Evolutionary conservation across 495 filamentous ascomycete species (phyloP).

Genomic region (Penicillium simplicissimum): DNA sequence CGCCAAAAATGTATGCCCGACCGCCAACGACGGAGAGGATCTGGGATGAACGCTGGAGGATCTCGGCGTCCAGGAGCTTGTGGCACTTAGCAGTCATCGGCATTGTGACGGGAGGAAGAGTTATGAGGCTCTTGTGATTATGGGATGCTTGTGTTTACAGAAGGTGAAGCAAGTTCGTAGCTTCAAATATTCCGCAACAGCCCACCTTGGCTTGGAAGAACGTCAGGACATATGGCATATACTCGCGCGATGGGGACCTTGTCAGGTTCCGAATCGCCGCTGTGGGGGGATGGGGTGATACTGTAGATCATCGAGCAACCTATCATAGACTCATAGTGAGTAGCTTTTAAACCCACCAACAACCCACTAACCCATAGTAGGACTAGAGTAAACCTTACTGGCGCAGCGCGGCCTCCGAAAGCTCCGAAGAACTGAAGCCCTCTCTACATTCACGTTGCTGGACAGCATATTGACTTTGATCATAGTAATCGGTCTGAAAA

Average conservation of each 20-base stretch:
- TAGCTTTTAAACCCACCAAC: too few relatives aligned
- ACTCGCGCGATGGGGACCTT: background rate
- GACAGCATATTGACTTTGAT: too few relatives aligned
- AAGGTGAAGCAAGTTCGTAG: background rate
- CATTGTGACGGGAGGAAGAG: background rate
- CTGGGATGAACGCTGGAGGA: slow-evolving; percentile 70
- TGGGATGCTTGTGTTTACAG: background rate
- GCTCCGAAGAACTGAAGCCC: background rate
- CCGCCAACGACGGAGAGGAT: slow-evolving; percentile 64
- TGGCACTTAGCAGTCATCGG: slow-evolving; percentile 22
- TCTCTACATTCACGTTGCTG: too few relatives aligned
- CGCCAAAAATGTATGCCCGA: slow-evolving; percentile 56
- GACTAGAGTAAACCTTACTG: background rate
- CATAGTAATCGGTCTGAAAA: too few relatives aligned
- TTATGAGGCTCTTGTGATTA: background rate
- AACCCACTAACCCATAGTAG: background rate
- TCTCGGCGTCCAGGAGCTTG: slow-evolving; percentile 26
- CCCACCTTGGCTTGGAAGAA: background rate
- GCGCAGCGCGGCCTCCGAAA: background rate
- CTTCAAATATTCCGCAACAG: background rate
- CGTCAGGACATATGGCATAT: background rate
- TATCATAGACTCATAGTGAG: too few relatives aligned
- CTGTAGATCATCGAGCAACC: too few relatives aligned
- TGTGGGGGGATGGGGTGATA: background rate
- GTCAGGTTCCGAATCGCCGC: slow-evolving; percentile 1